Evolutionary conservation across 1,284 basidiomycete genomes (phyloP).

Genomic region (Tilletia indica): DNA sequence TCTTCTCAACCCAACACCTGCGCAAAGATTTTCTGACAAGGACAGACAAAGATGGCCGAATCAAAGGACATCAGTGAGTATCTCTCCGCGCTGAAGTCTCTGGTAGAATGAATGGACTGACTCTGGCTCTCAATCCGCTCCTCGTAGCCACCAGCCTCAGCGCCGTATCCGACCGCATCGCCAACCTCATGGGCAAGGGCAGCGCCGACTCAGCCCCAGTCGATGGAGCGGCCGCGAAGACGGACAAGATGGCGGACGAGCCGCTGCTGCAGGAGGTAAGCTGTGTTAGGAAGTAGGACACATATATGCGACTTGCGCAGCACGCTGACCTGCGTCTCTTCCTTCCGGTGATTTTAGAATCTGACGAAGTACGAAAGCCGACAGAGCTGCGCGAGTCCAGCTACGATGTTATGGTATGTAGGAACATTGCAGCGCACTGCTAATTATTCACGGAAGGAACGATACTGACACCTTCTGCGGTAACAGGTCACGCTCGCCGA

Average conservation of each 20-base stretch:
- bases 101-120: too few species aligned
- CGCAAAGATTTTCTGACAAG: neutral
- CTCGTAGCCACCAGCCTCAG: slow-evolving; percentile 32
- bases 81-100: neutral
- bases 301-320: neutral
- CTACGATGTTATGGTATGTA: slow-evolving; percentile 37
- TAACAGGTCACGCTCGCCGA: slow-evolving; percentile 92
- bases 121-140: neutral
- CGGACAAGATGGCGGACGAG: neutral
- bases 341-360: too few species aligned
- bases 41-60: slow-evolving; percentile 2
- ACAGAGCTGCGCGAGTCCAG: slow-evolving; percentile 37
- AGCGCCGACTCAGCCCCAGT: neutral
- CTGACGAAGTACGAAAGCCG: neutral
- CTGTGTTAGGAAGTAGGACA: neutral
- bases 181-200: slow-evolving; percentile 34
- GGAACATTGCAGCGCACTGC: neutral
- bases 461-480: neutral
- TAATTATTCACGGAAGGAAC: neutral
- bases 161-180: slow-evolving; percentile 38
- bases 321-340: neutral
- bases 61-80: slow-evolving; percentile 25
- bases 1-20: slow-evolving; percentile 19
- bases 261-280: neutral
- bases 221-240: slow-evolving; percentile 9